Percentiles rank a stretch among this genome's conserved stretches.
Conservation (phyloP, 805 yeast species). For the Candida sithepensis region DNA sequence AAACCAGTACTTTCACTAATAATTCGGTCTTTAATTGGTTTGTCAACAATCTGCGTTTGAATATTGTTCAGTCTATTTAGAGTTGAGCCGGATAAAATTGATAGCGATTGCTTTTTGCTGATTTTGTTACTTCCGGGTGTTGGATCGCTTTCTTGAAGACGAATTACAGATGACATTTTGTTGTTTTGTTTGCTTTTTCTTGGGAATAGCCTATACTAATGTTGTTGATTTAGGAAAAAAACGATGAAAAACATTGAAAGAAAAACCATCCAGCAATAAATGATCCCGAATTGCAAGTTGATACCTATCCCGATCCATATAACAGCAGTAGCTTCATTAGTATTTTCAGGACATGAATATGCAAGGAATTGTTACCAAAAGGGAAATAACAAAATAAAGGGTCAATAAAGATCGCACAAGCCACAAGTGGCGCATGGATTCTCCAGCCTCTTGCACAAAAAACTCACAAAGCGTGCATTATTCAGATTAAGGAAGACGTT, state of each 20-base stretch:
- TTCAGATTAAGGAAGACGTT: no score
- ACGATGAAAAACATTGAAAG: no score
- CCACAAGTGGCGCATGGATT: not conserved
- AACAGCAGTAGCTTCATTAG: no score
- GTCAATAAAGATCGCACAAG: not conserved
- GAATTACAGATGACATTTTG: not conserved
- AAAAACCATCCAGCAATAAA: no score
- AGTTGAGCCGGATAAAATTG: constrained; percentile 28
- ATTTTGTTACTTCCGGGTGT: constrained; percentile 4
- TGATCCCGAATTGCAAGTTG: no score
- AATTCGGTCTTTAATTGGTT: constrained; percentile 36
- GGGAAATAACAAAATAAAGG: constrained; percentile 10
- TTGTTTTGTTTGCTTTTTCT: not conserved
- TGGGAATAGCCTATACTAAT: no score
- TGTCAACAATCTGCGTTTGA: constrained; percentile 7
- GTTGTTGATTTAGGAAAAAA: no score
- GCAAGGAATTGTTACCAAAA: constrained; percentile 3
- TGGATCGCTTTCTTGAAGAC: not conserved
- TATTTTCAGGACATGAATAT: no score
- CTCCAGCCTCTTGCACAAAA: not conserved
- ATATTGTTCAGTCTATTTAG: constrained; percentile 21
- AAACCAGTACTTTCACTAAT: constrained; percentile 51
- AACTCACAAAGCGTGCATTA: not conserved
- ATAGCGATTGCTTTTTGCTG: constrained; percentile 31
- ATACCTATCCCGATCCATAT: no score